Percentiles rank a stretch among this genome's conserved stretches.
Conservation (phyloP, 495 filamentous ascomycete genomes). For the Neurospora sp. region DNA sequence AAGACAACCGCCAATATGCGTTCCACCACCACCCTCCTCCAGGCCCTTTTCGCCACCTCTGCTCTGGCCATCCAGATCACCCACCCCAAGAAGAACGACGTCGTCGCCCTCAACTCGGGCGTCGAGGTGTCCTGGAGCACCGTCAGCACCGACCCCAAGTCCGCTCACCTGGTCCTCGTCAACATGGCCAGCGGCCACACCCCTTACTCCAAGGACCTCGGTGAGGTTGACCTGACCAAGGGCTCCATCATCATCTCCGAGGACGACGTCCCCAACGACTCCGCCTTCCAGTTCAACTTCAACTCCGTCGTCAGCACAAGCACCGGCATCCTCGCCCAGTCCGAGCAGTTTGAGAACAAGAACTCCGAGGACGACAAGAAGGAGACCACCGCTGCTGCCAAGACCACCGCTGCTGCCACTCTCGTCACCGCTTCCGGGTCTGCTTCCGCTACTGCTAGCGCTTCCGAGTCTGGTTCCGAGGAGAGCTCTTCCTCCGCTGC, state of each 20-base stretch:
- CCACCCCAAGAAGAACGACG: constrained; percentile 14
- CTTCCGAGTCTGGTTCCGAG: background rate
- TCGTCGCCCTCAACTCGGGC: constrained; percentile 13
- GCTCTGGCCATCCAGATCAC: constrained; percentile 19
- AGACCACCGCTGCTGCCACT: constrained; percentile 2
- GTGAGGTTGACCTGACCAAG: constrained; percentile 17
- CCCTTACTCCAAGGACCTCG: constrained; percentile 19
- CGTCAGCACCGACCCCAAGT: constrained; percentile 17
- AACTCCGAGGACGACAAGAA: background rate
- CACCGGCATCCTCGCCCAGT: constrained; percentile 23
- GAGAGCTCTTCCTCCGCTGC: background rate
- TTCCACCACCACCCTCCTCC: constrained; percentile 9
- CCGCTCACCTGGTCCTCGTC: constrained; percentile 20
- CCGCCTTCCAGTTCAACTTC: constrained; percentile 22
- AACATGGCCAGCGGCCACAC: constrained; percentile 23
- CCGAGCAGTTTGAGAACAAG: constrained; percentile 19
- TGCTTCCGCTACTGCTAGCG: background rate
- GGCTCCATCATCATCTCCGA: constrained; percentile 11
- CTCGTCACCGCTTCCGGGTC: background rate
- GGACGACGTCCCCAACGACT: constrained; percentile 10
- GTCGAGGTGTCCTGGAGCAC: constrained; percentile 16
- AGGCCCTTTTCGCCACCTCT: constrained; percentile 10
- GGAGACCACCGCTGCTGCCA: background rate
- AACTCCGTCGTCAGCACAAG: constrained; percentile 13
- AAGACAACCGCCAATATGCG: constrained; percentile 14